Percentiles rank a stretch among this genome's conserved stretches.
phyloP scores from a whole-genome alignment of 2,329 filamentous ascomycete genomes.

The Rhynchosporium agropyri region DNA sequence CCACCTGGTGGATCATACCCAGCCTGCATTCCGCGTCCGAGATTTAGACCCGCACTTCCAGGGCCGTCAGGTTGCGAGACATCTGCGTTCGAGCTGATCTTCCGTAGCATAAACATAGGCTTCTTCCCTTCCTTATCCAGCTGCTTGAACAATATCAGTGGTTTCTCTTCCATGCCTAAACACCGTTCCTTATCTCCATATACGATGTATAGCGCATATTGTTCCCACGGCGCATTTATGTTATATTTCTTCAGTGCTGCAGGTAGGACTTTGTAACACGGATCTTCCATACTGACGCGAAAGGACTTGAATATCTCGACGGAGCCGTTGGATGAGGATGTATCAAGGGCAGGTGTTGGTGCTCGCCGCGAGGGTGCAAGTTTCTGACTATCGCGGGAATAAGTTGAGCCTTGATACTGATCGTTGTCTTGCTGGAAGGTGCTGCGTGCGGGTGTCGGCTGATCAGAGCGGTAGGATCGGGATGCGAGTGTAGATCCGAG shows the following conservation, averaged over 20 bases:
- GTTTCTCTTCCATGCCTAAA: slow-evolving; percentile 87
- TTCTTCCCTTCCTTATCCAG: slow-evolving; percentile 96
- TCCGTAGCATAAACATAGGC: slow-evolving; percentile 96
- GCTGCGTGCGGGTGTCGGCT: slow-evolving; percentile 55
- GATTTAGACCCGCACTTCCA: slow-evolving; percentile 37
- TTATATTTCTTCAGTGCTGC: slow-evolving; percentile 97
- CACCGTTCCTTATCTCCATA: slow-evolving; percentile 98
- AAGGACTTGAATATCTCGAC: slow-evolving; percentile 99
- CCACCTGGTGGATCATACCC: slow-evolving; percentile 41
- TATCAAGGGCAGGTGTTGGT: slow-evolving; percentile 65
- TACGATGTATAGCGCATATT: slow-evolving; percentile 97
- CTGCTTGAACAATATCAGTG: slow-evolving; percentile 95
- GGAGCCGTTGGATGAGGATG: slow-evolving; percentile 56
- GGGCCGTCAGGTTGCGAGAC: slow-evolving; percentile 49
- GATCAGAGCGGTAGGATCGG: slow-evolving; percentile 61
- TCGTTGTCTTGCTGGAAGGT: slow-evolving; percentile 55
- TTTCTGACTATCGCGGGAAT: slow-evolving; percentile 41
- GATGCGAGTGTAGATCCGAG: slow-evolving; percentile 55
- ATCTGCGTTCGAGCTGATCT: slow-evolving; percentile 42
- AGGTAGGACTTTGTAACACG: slow-evolving; percentile 94
- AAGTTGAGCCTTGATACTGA: slow-evolving; percentile 36
- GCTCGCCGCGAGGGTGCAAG: slow-evolving; percentile 53
- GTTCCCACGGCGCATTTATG: slow-evolving; percentile 95
- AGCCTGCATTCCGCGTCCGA: slow-evolving; percentile 28
- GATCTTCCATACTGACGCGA: slow-evolving; percentile 96